phyloP scores from a whole-genome alignment of 2,329 filamentous ascomycete species.

The Bimuria novae-zelandiae region DNA sequence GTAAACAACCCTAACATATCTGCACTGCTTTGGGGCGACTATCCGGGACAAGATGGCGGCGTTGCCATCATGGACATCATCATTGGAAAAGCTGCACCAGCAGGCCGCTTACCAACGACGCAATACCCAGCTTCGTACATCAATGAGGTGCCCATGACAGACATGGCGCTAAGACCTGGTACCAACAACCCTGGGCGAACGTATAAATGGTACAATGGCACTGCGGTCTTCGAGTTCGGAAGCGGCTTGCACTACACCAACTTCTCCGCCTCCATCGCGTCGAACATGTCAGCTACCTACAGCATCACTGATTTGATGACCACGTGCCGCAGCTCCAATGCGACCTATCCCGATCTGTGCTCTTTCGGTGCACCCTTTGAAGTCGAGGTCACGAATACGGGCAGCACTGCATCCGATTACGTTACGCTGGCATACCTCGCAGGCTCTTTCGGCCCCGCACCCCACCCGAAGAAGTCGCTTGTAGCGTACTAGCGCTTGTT shows the following conservation, averaged over 20 bases:
- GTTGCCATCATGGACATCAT: slow-evolving; percentile 60
- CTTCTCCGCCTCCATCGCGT: slow-evolving; percentile 46
- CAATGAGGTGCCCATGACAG: slow-evolving; percentile 54
- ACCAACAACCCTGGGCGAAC: slow-evolving; percentile 53
- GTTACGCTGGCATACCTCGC: slow-evolving; percentile 57
- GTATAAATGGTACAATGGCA: slow-evolving; percentile 59
- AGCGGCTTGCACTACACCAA: slow-evolving; percentile 63
- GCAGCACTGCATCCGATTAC: slow-evolving; percentile 56
- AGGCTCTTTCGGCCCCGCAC: slow-evolving; percentile 54
- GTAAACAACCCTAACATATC: slow-evolving; percentile 54
- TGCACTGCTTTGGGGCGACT: slow-evolving; percentile 62
- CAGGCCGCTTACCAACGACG: slow-evolving; percentile 60
- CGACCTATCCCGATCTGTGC: slow-evolving; percentile 38
- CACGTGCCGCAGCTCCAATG: slow-evolving; percentile 36
- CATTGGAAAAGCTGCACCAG: slow-evolving; percentile 56
- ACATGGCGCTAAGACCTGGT: slow-evolving; percentile 60
- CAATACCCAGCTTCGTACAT: slow-evolving; percentile 61
- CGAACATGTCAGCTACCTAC: slow-evolving; percentile 12
- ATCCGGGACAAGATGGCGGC: slow-evolving; percentile 65
- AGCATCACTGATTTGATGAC: slow-evolving; percentile 46
- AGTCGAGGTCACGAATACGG: slow-evolving; percentile 56
- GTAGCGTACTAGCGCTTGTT: slow-evolving; percentile 56
- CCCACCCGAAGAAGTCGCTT: slow-evolving; percentile 59
- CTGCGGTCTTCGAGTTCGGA: slow-evolving; percentile 59
- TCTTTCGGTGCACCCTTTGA: slow-evolving; percentile 37